These are phyloP conservation scores for Fragaria nilgerrensis DNA, from an alignment of 306 rosid species.

Conservation along the genomic window DNA sequence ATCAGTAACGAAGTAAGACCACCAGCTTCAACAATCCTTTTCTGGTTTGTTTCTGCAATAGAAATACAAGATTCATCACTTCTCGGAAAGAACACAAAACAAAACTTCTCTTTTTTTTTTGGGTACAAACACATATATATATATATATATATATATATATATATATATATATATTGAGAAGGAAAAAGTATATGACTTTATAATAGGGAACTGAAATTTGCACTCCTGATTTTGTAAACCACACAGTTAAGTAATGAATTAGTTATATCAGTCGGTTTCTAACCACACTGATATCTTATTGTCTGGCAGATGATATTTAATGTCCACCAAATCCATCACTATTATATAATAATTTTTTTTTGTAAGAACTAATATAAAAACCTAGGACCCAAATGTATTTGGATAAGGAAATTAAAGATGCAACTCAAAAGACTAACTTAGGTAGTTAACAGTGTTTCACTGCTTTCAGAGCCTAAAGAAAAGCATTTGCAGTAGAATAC, in stretches of 20 bases:
- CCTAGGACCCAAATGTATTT: neutral
- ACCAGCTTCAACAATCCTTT: slow-evolving; percentile 92
- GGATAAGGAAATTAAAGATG: neutral
- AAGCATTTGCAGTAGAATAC: neutral
- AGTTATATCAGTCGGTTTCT: neutral
- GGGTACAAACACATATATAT: no score
- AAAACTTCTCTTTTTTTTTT: neutral
- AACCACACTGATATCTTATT: neutral
- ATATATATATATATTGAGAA: no score
- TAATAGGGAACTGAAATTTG: neutral
- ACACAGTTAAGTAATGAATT: neutral
- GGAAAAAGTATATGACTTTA: neutral
- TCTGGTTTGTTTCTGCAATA: slow-evolving; percentile 84
- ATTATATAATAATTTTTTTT: neutral
- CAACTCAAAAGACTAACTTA: neutral
- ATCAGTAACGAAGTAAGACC: slow-evolving; percentile 89
- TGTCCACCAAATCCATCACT: neutral
- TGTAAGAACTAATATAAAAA: neutral
- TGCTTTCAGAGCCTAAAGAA: neutral
- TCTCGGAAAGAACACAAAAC: slow-evolving; percentile 13
- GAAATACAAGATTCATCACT: slow-evolving; percentile 29
- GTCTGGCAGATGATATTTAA: neutral
- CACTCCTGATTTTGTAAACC: no score
- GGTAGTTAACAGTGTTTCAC: no score
- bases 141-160: no score